Percentiles rank a stretch among this genome's conserved stretches.
phyloP scores from a whole-genome alignment of 331 rosid species.

The Ulmus americana region DNA sequence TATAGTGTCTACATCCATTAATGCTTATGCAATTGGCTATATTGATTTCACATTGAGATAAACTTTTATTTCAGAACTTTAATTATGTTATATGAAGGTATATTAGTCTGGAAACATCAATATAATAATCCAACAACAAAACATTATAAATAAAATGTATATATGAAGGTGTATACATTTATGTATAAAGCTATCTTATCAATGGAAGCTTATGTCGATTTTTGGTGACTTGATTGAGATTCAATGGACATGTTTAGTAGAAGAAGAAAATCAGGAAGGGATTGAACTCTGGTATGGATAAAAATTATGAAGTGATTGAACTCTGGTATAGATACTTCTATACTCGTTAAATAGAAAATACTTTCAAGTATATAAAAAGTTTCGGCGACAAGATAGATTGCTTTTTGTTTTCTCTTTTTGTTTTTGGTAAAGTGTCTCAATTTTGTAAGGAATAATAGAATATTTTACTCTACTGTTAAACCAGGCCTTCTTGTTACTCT shows the following conservation, averaged over 20 bases:
- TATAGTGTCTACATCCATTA: background rate
- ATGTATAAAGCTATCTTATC: too few species aligned
- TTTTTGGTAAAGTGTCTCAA: background rate
- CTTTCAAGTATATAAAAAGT: background rate
- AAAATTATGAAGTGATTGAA: background rate
- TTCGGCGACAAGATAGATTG: background rate
- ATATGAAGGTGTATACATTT: too few species aligned
- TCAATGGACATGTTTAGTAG: background rate
- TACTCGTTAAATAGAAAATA: background rate
- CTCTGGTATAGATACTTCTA: background rate
- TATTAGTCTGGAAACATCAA: background rate
- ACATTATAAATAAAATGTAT: too few species aligned
- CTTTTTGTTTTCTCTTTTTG: background rate
- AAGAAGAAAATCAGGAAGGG: background rate
- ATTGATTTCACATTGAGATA: background rate
- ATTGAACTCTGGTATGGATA: background rate
- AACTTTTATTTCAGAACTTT: constrained; percentile 1
- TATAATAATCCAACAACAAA: too few species aligned
- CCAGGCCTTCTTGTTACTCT: background rate
- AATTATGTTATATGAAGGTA: background rate
- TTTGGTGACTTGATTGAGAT: background rate
- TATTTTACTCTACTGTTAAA: background rate
- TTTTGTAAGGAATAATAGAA: background rate
- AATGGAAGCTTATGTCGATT: too few species aligned
- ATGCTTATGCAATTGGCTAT: background rate